Evolutionary conservation across 2,329 filamentous ascomycete species (phyloP).

Genomic region (Microcyclosporella mali): DNA sequence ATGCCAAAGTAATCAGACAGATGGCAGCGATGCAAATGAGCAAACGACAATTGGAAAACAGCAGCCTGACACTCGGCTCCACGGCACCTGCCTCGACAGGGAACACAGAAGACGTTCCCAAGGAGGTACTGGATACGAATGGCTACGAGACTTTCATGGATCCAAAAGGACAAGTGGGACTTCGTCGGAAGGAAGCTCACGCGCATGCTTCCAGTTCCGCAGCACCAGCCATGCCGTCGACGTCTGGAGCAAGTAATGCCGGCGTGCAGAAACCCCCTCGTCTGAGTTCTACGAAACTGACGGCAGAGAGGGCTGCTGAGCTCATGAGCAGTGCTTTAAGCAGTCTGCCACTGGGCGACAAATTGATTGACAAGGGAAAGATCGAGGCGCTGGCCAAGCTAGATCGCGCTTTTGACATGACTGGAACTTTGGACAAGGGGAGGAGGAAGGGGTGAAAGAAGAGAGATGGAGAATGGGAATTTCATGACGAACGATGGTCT

Average conservation of each 20-base stretch:
- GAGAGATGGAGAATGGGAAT: neutral
- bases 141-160: slow-evolving; percentile 49
- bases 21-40: slow-evolving; percentile 35
- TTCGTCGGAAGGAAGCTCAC: slow-evolving; percentile 35
- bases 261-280: slow-evolving; percentile 17
- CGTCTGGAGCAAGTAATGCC: slow-evolving; percentile 4
- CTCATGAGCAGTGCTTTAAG: slow-evolving; percentile 44
- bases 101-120: slow-evolving; percentile 30
- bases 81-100: neutral
- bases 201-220: neutral
- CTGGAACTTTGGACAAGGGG: neutral
- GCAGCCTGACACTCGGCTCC: neutral
- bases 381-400: slow-evolving; percentile 41
- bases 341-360: slow-evolving; percentile 38
- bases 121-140: slow-evolving; percentile 44
- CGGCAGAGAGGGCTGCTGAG: slow-evolving; percentile 40
- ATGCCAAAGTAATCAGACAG: slow-evolving; percentile 64
- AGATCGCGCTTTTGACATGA: slow-evolving; percentile 34
- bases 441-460: neutral
- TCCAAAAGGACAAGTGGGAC: slow-evolving; percentile 42
- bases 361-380: slow-evolving; percentile 37
- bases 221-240: slow-evolving; percentile 1
- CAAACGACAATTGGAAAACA: neutral
- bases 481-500: too few relatives aligned
- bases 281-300: slow-evolving; percentile 25